Base-by-base conservation (phyloP, 1,284 basidiomycete genomes). In the Papiliotrema fonsecae region DNA sequence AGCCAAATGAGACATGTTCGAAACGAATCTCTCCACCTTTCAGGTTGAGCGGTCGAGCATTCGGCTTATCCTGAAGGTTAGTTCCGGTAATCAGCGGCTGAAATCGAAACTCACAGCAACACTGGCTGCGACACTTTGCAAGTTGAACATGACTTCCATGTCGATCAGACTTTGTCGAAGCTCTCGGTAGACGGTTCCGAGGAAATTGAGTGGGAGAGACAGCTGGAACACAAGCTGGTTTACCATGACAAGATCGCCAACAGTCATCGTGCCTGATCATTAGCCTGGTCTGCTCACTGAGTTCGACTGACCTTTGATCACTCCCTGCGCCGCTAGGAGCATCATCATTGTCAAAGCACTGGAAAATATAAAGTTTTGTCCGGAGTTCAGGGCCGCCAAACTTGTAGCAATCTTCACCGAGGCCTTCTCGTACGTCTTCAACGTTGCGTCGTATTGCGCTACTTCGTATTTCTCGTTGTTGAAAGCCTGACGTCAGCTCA, bases 221-320 rank as follows among this genome's bases (percentile, higher is more conserved):
- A 98, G 77, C 70, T 98, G 96, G 77, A 98, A 98, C 32, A 98
- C 92, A n/a, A 98, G 81, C 69, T 97, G 94, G 72, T 98, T 98
- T 62, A 96, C 87, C 88, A 98, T 96, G 55, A 98, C 96, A 19
- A 98, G 80, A 68, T 98, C 94, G 10, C 94, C 96, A 22, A 98
- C 82, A 2, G 93, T 97, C 94, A 98, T 97, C 0, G 88, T 91
- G 11, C 93, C 92, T 89, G 52, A n/a, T n/a, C n/a, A n/a, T 40
- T 21, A 19, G 14, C 2, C 4, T 18, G 7, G 6, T 2, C 10
- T 6, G 1, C 19, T 21, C 42, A 27, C 16, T 14, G 24, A 27
- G 9, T n/a, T 18, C 13, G 10, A 62, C 75, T 50, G 42, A 87
- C 91, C 92, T 58, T 91, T 87, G 39, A 92, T 75, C 5, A 98